Conservation (phyloP, 495 filamentous ascomycete genomes). For the Sabuloglossum arenarium region DNA sequence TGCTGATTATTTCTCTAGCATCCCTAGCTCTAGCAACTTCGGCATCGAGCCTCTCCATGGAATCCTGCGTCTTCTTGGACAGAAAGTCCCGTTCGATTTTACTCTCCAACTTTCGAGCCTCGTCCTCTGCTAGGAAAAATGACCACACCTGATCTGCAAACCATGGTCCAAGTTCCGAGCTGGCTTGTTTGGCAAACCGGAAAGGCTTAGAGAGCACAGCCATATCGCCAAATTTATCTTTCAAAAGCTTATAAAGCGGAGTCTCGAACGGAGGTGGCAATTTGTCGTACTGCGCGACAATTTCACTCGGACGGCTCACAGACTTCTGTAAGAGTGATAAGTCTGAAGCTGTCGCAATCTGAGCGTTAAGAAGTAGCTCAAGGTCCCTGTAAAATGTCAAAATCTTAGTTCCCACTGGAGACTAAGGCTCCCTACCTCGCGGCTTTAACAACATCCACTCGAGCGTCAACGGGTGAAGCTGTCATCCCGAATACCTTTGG, state of each 20-base stretch:
- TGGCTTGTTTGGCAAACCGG: constrained; percentile 30
- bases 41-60: constrained; percentile 23
- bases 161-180: constrained; percentile 62
- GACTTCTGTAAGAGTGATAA: constrained; percentile 35
- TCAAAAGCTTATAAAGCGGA: constrained; percentile 34
- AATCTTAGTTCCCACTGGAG: not conserved
- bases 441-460: constrained; percentile 43
- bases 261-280: constrained; percentile 37
- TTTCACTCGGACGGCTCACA: constrained; percentile 38
- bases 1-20: constrained; percentile 33
- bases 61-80: constrained; percentile 6
- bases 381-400: constrained; percentile 30
- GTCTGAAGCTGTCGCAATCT: constrained; percentile 67
- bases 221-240: constrained; percentile 33
- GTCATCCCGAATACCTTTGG: constrained; percentile 95
- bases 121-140: constrained; percentile 43
- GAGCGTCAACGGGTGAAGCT: constrained; percentile 83
- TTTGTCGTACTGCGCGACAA: constrained; percentile 32
- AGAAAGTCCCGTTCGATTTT: constrained; percentile 26
- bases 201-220: constrained; percentile 36
- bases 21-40: constrained; percentile 34
- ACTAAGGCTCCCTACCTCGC: constrained; percentile 26
- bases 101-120: constrained; percentile 39
- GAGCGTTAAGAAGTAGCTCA: constrained; percentile 54
- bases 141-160: constrained; percentile 68